Percentiles rank a stretch among this genome's conserved stretches.
Evolutionary conservation across 495 filamentous ascomycete genomes (phyloP).

Genomic region (Aspergillus sparsus): DNA sequence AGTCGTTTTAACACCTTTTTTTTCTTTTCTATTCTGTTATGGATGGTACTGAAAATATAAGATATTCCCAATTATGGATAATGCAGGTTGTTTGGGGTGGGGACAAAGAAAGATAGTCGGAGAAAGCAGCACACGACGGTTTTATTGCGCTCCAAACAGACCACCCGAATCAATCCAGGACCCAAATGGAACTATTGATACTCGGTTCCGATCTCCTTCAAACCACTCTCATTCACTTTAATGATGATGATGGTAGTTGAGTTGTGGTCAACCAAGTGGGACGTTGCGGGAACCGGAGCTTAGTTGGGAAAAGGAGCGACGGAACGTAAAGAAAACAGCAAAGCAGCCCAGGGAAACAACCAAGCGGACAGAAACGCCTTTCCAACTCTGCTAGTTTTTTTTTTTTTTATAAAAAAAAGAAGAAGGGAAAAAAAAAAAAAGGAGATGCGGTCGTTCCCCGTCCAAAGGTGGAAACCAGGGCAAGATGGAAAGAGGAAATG

Average conservation of each 20-base stretch:
- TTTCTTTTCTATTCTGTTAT: neutral
- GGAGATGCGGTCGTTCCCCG: constrained; percentile 16
- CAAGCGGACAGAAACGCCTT: constrained; percentile 14
- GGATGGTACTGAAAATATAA: neutral
- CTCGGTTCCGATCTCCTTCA: constrained; percentile 2
- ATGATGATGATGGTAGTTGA: constrained; percentile 16
- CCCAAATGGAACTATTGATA: neutral
- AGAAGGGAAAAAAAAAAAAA: neutral
- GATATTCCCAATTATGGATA: neutral
- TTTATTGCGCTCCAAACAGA: neutral
- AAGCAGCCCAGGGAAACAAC: constrained; percentile 11
- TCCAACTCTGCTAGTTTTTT: constrained; percentile 20
- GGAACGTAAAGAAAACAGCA: constrained; percentile 14
- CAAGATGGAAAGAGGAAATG: constrained; percentile 10
- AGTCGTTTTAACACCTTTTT: neutral
- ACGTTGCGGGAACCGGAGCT: constrained; percentile 26
- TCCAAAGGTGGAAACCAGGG: constrained; percentile 7
- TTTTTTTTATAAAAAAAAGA: neutral
- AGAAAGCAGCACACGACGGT: neutral
- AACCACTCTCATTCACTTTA: constrained; percentile 13
- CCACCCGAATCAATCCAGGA: neutral
- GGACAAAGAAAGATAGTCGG: constrained; percentile 4
- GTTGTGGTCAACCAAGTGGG: constrained; percentile 21
- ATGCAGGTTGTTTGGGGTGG: neutral
- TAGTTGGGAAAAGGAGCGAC: constrained; percentile 27